Evolutionary conservation across 257 asterid genomes (phyloP).

Genomic region (Solanum lycopersicoides): DNA sequence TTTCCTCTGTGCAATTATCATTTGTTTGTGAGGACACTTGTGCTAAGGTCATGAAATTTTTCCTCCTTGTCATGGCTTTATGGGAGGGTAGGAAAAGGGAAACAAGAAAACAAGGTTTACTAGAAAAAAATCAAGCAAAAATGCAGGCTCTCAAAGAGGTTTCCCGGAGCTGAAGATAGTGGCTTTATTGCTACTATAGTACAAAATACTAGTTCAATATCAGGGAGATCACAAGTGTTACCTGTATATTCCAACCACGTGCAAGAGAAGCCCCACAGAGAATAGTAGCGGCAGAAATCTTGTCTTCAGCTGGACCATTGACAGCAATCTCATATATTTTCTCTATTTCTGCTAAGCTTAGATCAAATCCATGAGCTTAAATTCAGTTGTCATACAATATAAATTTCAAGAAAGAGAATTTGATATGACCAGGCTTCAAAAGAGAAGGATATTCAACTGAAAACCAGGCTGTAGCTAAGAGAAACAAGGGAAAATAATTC

Average conservation of each 20-base stretch:
- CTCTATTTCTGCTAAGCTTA: constrained; percentile 98
- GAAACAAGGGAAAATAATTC: neutral
- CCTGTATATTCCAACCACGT: constrained; percentile 99
- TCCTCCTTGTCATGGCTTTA: neutral
- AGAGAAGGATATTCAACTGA: constrained; percentile 6
- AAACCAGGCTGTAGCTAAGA: neutral
- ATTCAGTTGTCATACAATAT: constrained; percentile 42
- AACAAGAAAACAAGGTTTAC: neutral
- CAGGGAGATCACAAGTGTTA: neutral
- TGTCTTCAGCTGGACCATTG: constrained; percentile 82
- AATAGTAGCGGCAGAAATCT: constrained; percentile 84
- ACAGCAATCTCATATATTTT: constrained; percentile 82
- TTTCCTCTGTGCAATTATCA: too few species aligned
- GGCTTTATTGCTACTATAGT: neutral
- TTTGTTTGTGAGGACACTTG: neutral
- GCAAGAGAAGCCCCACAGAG: constrained; percentile 88
- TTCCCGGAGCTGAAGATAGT: neutral
- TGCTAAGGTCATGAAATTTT: neutral
- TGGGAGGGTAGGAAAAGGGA: neutral
- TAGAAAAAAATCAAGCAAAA: neutral
- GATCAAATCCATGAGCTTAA: constrained; percentile 48
- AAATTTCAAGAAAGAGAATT: neutral
- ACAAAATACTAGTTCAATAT: neutral
- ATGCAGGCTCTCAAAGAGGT: neutral
- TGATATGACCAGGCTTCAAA: constrained; percentile 13